Base-by-base conservation (phyloP, 2,329 filamentous ascomycete species). In the Fusarium sp. region DNA sequence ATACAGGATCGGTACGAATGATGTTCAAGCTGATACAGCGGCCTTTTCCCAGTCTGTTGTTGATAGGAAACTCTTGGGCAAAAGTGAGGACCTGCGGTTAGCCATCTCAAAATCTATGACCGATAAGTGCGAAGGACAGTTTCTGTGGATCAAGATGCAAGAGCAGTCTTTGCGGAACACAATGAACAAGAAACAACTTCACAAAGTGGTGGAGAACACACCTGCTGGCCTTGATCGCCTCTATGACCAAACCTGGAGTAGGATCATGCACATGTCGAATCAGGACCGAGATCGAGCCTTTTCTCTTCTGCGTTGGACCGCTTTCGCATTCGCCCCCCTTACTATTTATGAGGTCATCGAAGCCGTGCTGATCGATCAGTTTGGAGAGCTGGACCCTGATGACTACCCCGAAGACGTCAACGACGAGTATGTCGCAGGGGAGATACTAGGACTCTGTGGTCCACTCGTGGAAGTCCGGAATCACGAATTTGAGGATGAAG, bases 61-160 rank as follows among this genome's bases (percentile, higher is more conserved):
- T 2, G 28, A 80, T 12, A 67, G 39, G 8, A 82, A 77, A n/a
- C 60, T 84, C 1, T 15, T 50, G 0, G 80, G 79, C 6, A 80
- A 82, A 24, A 73, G 60, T 12, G 28, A 77, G 1, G 26, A 45
- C 2, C 30, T 79, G 0, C 68, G 64, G 24, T 4, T 59, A 1
- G 48, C 70, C 0, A 60, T 83, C 4, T 78, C 80, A 4, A 17
- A 74, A 9, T 63, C 47, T n/a, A 75, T 83, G 62, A 63, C 80
- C 0, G 55, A 77, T 7, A 66, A 75, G 3, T 82, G 78, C 32
- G 68, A 80, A 4, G 82, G 80, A 0, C 82, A 82, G 44, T 83
- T 84, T 39, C 48, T 83, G 0, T 82, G 76, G 74, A 68, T 83
- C 2, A 80, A 77, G 20, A 38, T 83, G 66, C 76, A 81, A 17